Percentiles rank a stretch among this genome's conserved stretches.
Conservation (phyloP, 2,329 filamentous ascomycete genomes). For the Sporothrix variecibatus region DNA sequence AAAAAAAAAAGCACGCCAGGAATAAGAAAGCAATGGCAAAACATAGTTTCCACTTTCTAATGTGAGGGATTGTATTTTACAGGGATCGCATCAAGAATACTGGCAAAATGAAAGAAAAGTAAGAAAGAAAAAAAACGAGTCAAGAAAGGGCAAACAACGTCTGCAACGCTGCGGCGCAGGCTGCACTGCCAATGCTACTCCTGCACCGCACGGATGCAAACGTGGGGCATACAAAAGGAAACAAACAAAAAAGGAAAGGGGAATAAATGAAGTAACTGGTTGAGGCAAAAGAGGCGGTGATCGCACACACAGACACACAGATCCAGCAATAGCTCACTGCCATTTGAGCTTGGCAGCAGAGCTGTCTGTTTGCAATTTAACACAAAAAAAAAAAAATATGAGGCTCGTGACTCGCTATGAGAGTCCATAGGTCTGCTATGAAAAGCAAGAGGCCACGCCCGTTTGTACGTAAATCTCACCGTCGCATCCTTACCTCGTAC, state of each 20-base stretch:
- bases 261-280: neutral
- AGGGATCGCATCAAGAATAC: neutral
- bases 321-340: neutral
- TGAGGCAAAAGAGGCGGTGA: neutral
- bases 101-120: too few relatives aligned
- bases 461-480: neutral
- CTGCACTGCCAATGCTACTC: neutral
- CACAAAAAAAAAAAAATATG: neutral
- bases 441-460: neutral
- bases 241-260: neutral
- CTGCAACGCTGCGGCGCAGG: neutral
- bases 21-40: neutral
- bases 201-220: neutral
- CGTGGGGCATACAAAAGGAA: neutral
- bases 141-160: neutral
- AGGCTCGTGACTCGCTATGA: neutral
- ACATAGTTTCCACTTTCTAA: neutral
- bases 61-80: neutral
- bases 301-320: neutral
- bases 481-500: neutral
- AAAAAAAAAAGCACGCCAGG: neutral
- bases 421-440: neutral
- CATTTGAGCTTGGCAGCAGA: neutral
- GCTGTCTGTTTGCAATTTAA: neutral
- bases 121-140: neutral